These are phyloP conservation scores for Sclerotinia minor DNA, from an alignment of 2,329 filamentous ascomycete species.

Conservation along the genomic window DNA sequence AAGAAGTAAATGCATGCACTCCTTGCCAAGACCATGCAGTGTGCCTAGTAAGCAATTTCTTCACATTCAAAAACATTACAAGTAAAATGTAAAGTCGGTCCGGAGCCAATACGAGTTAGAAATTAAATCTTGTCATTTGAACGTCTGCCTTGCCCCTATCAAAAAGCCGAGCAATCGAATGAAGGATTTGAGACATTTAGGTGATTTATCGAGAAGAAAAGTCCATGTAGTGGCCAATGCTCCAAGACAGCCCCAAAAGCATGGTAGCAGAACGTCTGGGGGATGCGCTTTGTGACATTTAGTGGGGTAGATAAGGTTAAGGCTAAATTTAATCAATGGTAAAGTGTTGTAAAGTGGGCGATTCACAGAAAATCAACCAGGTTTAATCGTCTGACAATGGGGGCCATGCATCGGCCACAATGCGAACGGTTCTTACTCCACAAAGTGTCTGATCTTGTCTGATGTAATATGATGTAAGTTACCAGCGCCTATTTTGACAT, in stretches of 20 bases:
- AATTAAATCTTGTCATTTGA: background rate
- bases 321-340: background rate
- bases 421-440: background rate
- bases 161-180: background rate
- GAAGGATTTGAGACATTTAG: background rate
- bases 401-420: background rate
- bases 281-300: background rate
- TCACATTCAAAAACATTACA: background rate
- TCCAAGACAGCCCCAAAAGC: background rate
- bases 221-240: background rate
- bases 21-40: background rate
- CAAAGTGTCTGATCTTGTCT: background rate
- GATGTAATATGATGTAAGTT: background rate
- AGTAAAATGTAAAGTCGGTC: background rate
- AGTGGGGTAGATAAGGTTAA: background rate
- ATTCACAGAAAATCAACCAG: background rate
- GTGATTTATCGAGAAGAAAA: background rate
- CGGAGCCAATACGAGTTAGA: too few species aligned
- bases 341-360: conserved; percentile 4
- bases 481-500: background rate
- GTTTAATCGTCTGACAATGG: background rate
- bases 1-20: background rate
- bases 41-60: background rate
- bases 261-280: background rate
- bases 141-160: background rate